phyloP scores from a whole-genome alignment of 306 rosid genomes.

The Rosa lucieae region DNA sequence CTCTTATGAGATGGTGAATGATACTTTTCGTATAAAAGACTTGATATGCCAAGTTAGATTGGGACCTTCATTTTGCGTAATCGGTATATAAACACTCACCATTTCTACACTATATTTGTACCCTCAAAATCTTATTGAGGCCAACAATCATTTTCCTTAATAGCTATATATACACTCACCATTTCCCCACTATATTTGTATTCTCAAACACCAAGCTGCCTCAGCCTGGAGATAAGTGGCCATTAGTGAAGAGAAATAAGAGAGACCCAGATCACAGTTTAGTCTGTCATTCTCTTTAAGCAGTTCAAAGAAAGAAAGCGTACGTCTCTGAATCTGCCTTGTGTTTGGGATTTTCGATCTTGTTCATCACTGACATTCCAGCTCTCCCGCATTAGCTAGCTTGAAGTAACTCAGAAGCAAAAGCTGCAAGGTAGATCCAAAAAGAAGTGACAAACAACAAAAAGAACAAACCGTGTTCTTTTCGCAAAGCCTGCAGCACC shows the following conservation, averaged over 20 bases:
- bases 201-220: not conserved
- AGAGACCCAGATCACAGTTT: not conserved
- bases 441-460: conserved; percentile 13
- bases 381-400: conserved; percentile 34
- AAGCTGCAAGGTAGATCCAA: conserved; percentile 13
- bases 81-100: too few species aligned
- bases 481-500: conserved; percentile 46
- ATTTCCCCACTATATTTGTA: not conserved
- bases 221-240: not conserved
- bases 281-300: not conserved
- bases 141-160: too few species aligned
- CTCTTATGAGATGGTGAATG: too few species aligned
- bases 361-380: conserved; percentile 26
- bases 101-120: too few species aligned
- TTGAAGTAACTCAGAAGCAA: conserved; percentile 65
- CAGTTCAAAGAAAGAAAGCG: not conserved
- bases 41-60: too few species aligned
- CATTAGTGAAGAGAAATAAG: not conserved
- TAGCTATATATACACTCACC: not conserved
- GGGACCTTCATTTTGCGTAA: too few species aligned
- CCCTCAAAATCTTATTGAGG: too few species aligned
- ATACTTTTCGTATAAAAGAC: too few species aligned
- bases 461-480: conserved; percentile 45
- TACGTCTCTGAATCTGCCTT: conserved; percentile 10
- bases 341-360: not conserved